Evolutionary conservation across 2,329 filamentous ascomycete genomes (phyloP).

Genomic region (Oidium heveae): DNA sequence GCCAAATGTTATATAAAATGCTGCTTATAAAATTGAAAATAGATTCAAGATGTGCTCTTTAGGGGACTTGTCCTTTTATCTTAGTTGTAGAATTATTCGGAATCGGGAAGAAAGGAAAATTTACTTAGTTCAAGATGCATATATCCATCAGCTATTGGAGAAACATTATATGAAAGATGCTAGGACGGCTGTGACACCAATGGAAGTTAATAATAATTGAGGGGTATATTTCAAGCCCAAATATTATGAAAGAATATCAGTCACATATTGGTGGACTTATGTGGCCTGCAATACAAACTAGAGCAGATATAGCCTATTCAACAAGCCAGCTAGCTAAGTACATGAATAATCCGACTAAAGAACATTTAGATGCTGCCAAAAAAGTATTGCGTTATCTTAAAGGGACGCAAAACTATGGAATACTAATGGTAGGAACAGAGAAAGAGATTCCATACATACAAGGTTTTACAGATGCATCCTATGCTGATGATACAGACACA

Average conservation of each 20-base stretch:
- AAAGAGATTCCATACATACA: neutral
- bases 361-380: neutral
- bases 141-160: neutral
- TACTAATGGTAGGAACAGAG: neutral
- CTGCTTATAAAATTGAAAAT: neutral
- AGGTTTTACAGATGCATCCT: neutral
- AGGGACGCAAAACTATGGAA: neutral
- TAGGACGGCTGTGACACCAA: neutral
- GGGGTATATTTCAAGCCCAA: neutral
- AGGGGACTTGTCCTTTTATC: neutral
- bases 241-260: neutral
- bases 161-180: neutral
- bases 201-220: neutral
- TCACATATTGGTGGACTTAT: neutral
- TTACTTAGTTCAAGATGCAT: neutral
- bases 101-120: neutral
- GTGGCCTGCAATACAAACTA: neutral
- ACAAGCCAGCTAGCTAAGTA: neutral
- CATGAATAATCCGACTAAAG: conserved; percentile 1
- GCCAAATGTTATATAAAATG: neutral
- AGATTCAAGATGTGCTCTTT: neutral
- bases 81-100: neutral
- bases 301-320: conserved; percentile 1
- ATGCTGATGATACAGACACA: neutral
- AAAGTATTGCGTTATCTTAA: neutral